Base-by-base conservation (phyloP, 495 filamentous ascomycete species). In the Lophiostoma macrostomum region DNA sequence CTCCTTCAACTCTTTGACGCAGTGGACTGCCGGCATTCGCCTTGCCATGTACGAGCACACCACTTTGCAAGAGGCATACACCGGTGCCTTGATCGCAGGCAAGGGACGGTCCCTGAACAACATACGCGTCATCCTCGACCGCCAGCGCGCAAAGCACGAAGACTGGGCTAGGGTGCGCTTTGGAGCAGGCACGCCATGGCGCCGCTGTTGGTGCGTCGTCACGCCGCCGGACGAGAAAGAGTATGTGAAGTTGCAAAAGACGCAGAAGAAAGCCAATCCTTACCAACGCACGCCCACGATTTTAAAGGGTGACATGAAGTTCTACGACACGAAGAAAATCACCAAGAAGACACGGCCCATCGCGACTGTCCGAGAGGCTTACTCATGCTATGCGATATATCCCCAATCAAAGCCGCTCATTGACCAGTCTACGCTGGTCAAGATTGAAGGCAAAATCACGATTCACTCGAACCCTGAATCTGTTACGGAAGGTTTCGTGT, bases 141-240 rank as follows among this genome's bases (percentile, higher is more conserved):
- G 87, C 41, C 76, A 82, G 19, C 80, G 77, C 40, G 78, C 87
- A 44, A 86, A 82, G 44, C 75, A 87, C 39, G 89, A 94, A 69
- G 90, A 96, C 71, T 99, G 94, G 94, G 89, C 87, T 2, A 81
- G 93, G 41, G 94, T 99, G 14, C 77, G 93, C 57, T 99, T 99
- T 62, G 93, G 93, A 14, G 91, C 94, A 12, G 93, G 93, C 14
- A 95, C 91, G 8, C 91, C 93, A 1, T 99, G 93, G 93, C 81
- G 86, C 61, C 84, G 91, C 12, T 97, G 90, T 67, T 99, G 89
- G 88, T 96, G 90, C 69, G 91, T 97, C 54, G 85, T 96, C 49
- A 80, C 80, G 8, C 93, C 91, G 18, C 93, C 94, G 3, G 86
- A 90, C 60, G 90, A 96, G 68, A 99, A 97, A 70, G 86, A 93